phyloP scores from a whole-genome alignment of 805 yeast species.

The Kuraishia piskuri region DNA sequence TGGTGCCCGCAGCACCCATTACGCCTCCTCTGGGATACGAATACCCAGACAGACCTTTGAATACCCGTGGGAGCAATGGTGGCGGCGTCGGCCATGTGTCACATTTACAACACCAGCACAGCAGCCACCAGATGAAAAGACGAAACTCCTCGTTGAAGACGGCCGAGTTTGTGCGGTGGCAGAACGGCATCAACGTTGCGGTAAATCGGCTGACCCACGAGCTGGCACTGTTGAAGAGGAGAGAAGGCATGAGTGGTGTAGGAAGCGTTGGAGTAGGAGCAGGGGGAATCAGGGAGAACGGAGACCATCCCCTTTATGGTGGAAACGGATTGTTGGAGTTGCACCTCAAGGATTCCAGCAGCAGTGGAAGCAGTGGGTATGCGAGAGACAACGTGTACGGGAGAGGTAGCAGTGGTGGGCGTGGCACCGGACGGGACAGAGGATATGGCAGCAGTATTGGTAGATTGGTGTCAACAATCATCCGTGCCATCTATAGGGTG shows the following conservation, averaged over 20 bases:
- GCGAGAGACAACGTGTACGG: slow-evolving; percentile 2
- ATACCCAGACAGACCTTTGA: slow-evolving; percentile 7
- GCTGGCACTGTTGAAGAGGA: slow-evolving; percentile 10
- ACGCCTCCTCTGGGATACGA: slow-evolving; percentile 7
- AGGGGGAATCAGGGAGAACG: neutral
- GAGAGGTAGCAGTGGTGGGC: neutral
- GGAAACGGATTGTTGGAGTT: slow-evolving; percentile 6
- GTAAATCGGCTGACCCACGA: slow-evolving; percentile 37
- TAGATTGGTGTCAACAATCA: neutral
- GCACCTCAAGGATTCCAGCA: neutral
- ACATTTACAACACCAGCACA: slow-evolving; percentile 4
- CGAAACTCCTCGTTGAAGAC: slow-evolving; percentile 11
- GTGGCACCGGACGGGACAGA: slow-evolving; percentile 4
- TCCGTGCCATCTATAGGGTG: slow-evolving; percentile 6
- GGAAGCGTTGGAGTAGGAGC: neutral
- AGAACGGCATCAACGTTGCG: slow-evolving; percentile 39
- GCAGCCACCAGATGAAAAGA: slow-evolving; percentile 5
- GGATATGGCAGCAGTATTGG: slow-evolving; percentile 3
- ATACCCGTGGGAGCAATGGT: slow-evolving; percentile 5
- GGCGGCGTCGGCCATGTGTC: neutral
- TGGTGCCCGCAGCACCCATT: neutral
- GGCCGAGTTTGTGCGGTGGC: slow-evolving; percentile 41
- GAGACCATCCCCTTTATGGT: neutral
- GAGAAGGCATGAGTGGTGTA: no score
- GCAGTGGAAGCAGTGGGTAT: slow-evolving; percentile 1